Evolutionary conservation across 2,329 filamentous ascomycete species (phyloP).

Genomic region (Scleromitrula shiraiana): DNA sequence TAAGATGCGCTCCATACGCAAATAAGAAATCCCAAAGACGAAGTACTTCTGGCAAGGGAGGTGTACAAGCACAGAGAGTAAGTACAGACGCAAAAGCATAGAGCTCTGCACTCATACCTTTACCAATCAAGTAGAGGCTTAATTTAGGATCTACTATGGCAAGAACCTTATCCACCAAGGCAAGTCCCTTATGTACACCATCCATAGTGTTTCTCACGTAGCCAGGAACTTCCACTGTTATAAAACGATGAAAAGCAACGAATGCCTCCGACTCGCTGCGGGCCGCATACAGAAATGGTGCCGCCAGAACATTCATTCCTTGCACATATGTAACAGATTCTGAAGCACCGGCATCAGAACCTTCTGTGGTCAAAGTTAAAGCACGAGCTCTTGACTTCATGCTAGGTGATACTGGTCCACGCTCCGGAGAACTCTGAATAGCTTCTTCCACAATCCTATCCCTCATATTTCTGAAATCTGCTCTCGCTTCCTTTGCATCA

Average conservation of each 20-base stretch:
- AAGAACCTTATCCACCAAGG: conserved; percentile 84
- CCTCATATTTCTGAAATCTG: conserved; percentile 10
- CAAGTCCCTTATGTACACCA: conserved; percentile 86
- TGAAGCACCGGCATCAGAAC: conserved; percentile 50
- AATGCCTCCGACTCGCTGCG: conserved; percentile 94
- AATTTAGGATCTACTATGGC: conserved; percentile 87
- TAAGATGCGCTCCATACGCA: conserved; percentile 89
- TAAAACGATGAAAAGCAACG: conserved; percentile 77
- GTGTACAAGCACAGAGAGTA: conserved; percentile 91
- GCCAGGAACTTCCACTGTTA: conserved; percentile 81
- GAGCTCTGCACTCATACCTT: conserved; percentile 84
- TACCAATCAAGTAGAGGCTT: conserved; percentile 72
- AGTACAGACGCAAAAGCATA: conserved; percentile 95
- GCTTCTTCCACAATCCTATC: conserved; percentile 19
- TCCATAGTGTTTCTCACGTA: conserved; percentile 97
- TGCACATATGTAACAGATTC: conserved; percentile 89
- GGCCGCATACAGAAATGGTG: conserved; percentile 90
- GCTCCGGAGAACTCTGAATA: conserved; percentile 25
- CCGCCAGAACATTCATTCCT: conserved; percentile 96
- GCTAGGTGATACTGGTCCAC: conserved; percentile 19
- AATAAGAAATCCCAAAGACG: conserved; percentile 96
- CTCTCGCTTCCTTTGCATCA: conserved; percentile 53
- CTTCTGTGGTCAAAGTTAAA: conserved; percentile 53
- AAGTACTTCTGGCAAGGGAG: conserved; percentile 85
- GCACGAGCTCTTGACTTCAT: conserved; percentile 43